Percentiles rank a stretch among this genome's conserved stretches.
phyloP scores from a whole-genome alignment of 1,284 basidiomycete species.

The Amylostereum chailletii region DNA sequence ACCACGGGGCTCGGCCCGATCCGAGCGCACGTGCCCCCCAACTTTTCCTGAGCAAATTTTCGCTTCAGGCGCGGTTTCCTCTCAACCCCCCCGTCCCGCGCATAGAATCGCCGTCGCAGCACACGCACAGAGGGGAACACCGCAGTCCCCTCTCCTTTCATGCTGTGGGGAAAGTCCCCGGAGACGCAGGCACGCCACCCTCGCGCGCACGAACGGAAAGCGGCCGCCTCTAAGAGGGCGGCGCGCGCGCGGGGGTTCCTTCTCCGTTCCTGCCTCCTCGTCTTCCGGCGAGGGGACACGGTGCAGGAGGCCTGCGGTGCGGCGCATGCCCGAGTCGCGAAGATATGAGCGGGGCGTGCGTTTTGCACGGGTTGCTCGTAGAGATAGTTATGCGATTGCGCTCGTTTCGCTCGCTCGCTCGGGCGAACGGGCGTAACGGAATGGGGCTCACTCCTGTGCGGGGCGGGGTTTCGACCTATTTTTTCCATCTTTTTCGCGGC shows the following conservation, averaged over 20 bases:
- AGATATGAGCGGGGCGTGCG: slow-evolving; percentile 60
- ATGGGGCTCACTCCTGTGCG: slow-evolving; percentile 84
- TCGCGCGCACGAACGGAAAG: slow-evolving; percentile 51
- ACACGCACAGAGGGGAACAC: slow-evolving; percentile 49
- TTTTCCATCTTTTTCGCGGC: slow-evolving; percentile 29
- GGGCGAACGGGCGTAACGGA: slow-evolving; percentile 51
- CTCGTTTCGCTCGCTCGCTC: slow-evolving; percentile 17
- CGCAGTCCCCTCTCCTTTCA: slow-evolving; percentile 27
- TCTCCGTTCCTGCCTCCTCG: background rate
- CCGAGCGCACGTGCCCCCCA: background rate
- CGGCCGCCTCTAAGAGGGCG: slow-evolving; percentile 48
- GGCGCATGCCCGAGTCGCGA: slow-evolving; percentile 32
- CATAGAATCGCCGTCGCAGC: slow-evolving; percentile 82
- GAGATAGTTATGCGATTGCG: slow-evolving; percentile 80
- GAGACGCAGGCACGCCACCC: slow-evolving; percentile 58
- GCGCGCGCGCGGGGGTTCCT: slow-evolving; percentile 35
- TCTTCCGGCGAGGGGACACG: slow-evolving; percentile 3
- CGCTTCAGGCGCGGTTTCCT: background rate
- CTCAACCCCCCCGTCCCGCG: slow-evolving; percentile 33
- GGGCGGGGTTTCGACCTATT: slow-evolving; percentile 29
- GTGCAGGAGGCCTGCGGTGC: slow-evolving; percentile 10
- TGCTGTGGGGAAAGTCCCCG: slow-evolving; percentile 91
- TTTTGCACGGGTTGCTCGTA: slow-evolving; percentile 67
- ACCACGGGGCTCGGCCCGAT: no score
- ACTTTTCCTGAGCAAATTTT: background rate